A percentile compares a stretch with the other conserved stretches of the same genome.
Evolutionary conservation across 768 basidiomycete species (phyloP).

Genomic region (Termitomyces sp.): DNA sequence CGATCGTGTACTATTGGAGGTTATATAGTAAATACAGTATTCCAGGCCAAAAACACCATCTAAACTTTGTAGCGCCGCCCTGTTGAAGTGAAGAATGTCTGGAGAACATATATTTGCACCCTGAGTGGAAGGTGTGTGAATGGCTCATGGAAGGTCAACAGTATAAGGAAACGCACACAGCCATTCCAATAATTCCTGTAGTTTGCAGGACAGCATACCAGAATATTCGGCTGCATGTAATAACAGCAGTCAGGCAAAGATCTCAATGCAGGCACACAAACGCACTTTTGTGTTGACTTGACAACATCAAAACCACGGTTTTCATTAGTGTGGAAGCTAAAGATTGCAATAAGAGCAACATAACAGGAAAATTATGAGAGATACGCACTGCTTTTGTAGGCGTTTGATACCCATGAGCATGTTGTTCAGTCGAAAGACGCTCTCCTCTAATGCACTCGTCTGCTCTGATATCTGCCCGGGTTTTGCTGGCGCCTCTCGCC

Average conservation of each 20-base stretch:
- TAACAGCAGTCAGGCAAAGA: constrained; percentile 1
- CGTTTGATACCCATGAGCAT: constrained; percentile 87
- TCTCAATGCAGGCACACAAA: neutral
- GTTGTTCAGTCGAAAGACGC: constrained; percentile 84
- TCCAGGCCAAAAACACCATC: neutral
- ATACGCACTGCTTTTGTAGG: constrained; percentile 88
- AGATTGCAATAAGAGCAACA: constrained; percentile 2
- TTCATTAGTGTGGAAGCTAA: constrained; percentile 90
- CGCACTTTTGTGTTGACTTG: constrained; percentile 81
- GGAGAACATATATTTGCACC: constrained; percentile 85
- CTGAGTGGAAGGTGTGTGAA: constrained; percentile 31
- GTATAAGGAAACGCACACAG: constrained; percentile 53
- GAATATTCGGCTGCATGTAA: constrained; percentile 67
- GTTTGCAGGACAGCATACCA: constrained; percentile 90
- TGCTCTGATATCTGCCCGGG: constrained; percentile 87
- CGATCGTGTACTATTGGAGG: neutral
- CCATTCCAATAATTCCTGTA: constrained; percentile 76
- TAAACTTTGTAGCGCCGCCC: constrained; percentile 88
- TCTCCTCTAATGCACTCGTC: constrained; percentile 91
- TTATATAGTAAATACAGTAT: constrained; percentile 5
- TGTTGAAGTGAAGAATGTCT: constrained; percentile 96
- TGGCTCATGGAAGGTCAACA: neutral
- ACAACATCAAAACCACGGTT: constrained; percentile 93
- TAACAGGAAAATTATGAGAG: neutral
- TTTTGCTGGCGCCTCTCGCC: constrained; percentile 84